Evolutionary conservation across 768 basidiomycete species (phyloP), one percentile per base, ranked within the genome.

Genomic region (Tulasnella sp.): DNA sequence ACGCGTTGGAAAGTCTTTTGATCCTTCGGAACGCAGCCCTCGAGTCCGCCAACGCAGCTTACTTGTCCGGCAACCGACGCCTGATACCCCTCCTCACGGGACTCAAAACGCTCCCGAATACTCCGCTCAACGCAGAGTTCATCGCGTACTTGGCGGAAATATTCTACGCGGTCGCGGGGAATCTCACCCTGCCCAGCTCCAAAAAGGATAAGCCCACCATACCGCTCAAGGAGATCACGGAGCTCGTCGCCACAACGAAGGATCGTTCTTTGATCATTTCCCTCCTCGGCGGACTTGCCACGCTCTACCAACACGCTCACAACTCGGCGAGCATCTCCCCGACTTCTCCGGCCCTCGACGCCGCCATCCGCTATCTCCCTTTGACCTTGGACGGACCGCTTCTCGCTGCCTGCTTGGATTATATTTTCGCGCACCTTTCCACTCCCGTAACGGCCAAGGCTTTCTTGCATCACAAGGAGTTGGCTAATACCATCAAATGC

Each of bases 1-100:
- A 92, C 77, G 93, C 94, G n/a, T 82, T 90, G 42, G 92, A 96
- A 77, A 91, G 91, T 1, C 83, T 95, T 52, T 89, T 92, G 75
- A 83, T 97, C 72, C 83, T 99, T 47, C 87, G 95, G n/a, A 97
- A 97, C 6, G 86, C 79, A n/a, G 75, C 89, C n/a, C 80, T 90
- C 52, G 85, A 88, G 74, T 88, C 89, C 62, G 82, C 83, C 67
- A 94, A 92, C 75, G 86, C 86, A 3, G 79, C 82, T 44, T 87
- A 89, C 72, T 81, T 95, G 35, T 80, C 85, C 2, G 80, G 79
- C 26, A 86, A 88, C 74, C 82, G 85, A 16, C 86, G 87, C 52
- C 90, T 90, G 1, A 81, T 88, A 69, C 84, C 87, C 14, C 80
- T 95, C 9, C 82, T 93, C 26, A 82, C 90, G 72, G 85, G 86